Conservation (phyloP, 768 basidiomycete species). For the Suillus alpinus region DNA sequence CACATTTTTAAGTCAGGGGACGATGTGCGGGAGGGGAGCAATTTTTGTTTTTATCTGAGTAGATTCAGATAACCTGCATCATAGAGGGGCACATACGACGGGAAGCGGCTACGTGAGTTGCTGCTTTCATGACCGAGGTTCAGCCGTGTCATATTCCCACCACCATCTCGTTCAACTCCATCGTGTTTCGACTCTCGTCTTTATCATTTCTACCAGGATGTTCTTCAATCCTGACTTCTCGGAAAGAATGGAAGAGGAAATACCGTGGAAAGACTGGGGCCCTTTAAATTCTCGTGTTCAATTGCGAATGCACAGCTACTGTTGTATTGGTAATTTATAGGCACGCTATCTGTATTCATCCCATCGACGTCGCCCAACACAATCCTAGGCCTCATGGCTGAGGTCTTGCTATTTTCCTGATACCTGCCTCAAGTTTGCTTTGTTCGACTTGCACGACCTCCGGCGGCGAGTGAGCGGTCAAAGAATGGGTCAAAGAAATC, state of each 20-base stretch:
- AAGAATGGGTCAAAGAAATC: background rate
- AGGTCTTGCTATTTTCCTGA: background rate
- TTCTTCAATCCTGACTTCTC: background rate
- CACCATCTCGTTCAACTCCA: no score
- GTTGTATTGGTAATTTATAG: background rate
- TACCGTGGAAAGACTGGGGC: background rate
- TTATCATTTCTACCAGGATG: background rate
- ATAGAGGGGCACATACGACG: background rate
- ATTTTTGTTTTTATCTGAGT: no score
- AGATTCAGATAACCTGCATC: background rate
- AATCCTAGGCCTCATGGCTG: no score
- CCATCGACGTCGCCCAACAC: background rate
- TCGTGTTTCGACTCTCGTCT: background rate
- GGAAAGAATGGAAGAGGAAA: background rate
- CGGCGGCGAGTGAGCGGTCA: background rate
- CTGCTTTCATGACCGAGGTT: background rate
- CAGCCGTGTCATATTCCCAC: background rate
- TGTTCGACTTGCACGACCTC: background rate
- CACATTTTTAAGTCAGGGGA: conserved; percentile 16
- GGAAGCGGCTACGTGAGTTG: background rate
- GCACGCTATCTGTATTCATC: background rate
- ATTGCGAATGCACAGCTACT: background rate
- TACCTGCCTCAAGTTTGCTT: background rate
- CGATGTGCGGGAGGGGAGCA: no score
- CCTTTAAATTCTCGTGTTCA: background rate